Base-by-base conservation (phyloP, 2,329 filamentous ascomycete genomes). In the Diaporthe nobilis region DNA sequence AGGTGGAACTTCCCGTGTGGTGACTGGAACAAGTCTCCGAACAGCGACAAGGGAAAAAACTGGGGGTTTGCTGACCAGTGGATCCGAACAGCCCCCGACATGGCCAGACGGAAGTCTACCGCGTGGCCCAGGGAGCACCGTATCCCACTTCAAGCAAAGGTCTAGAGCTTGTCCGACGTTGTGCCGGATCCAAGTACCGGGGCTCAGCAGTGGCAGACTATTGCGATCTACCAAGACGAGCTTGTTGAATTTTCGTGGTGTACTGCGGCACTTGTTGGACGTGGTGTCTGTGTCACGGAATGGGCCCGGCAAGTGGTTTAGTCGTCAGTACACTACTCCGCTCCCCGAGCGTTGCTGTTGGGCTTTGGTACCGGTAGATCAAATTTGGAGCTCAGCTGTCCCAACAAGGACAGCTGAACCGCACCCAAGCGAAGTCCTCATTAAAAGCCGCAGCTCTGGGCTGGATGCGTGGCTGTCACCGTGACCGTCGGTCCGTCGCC, bases 191-290 rank as follows among this genome's bases (percentile, higher is more conserved):
- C 47, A 65, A 53, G 71, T 65, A 73, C 71, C 71, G 71, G 58
- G 58, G 60, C 71, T 34, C 71, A 73, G 71, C 71, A 55, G 58
- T 39, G 58, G 71, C 60, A 65, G 58, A 65, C 71, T 65, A 53
- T 65, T 65, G 49, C 71, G 71, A 73, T 73, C 71, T 73, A 73
- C 71, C 49, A 65, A 65, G 58, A 65, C 51, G 49, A 73, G 47
- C 34, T 55, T 73, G 71, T 57, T 55, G 58, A 53, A n/a, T 65
- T 65, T 55, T 65, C 60, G 71, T 57, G 71, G 51, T 65, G 61
- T 37, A 47, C 58, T 65, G 71, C 71, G 58, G 71, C 71, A 63
- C 71, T 73, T 73, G 58, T 73, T 44, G 58, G 60, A 55, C 61
- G 49, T 73, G 58, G 34, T 73, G 53, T 55, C 53, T 73, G 71